Evolutionary conservation across 306 rosid species (phyloP).

Genomic region (Arachis stenosperma): DNA sequence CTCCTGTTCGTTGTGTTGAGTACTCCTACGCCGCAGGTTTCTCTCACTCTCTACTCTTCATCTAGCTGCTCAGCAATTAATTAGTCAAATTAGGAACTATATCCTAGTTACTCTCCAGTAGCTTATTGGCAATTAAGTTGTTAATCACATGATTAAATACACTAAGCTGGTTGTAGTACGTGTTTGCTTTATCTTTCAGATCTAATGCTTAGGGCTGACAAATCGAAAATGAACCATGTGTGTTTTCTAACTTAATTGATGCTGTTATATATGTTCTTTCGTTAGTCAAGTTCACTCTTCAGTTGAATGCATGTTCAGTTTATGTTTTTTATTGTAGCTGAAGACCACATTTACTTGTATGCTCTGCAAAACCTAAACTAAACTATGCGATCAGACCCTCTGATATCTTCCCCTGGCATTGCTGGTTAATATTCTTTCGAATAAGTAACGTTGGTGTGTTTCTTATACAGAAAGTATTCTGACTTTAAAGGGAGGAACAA

Average conservation of each 20-base stretch:
- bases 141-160: neutral
- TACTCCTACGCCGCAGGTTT: slow-evolving; percentile 90
- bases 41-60: neutral
- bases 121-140: neutral
- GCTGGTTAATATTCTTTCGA: neutral
- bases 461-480: neutral
- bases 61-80: neutral
- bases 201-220: neutral
- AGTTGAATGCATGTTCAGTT: slow-evolving; percentile 1
- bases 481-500: neutral
- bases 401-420: neutral
- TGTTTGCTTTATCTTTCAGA: neutral
- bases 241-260: neutral
- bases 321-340: neutral
- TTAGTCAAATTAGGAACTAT: too few relatives aligned
- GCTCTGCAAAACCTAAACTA: neutral
- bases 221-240: neutral
- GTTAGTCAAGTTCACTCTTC: neutral
- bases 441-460: neutral
- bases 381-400: neutral
- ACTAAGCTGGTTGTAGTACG: neutral
- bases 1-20: slow-evolving; percentile 92
- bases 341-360: neutral
- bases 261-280: neutral
- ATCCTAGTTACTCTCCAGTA: too few relatives aligned